These are phyloP conservation scores for Rhipidocladum racemiflorum DNA, from an alignment of 176 grass and related monocot species.

Conservation along the genomic window DNA sequence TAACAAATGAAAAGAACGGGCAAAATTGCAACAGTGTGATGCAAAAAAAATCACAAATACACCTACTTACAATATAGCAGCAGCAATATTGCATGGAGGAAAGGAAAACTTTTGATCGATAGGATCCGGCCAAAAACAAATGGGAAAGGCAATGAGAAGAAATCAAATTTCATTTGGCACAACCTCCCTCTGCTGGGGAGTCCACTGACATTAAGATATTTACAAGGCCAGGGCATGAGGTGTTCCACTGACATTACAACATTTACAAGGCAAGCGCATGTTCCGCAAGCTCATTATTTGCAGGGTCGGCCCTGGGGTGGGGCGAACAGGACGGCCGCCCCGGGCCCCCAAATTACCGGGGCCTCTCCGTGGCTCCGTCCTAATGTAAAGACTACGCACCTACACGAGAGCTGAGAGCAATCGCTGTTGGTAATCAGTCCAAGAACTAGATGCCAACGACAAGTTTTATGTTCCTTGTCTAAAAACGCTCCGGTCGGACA, in stretches of 20 bases:
- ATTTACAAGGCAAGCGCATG: background rate
- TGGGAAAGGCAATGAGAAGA: background rate
- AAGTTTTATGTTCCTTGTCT: no score
- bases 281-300: background rate
- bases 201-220: background rate
- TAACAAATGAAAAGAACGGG: background rate
- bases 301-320: no score
- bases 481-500: no score
- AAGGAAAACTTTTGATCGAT: background rate
- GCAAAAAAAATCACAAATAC: background rate
- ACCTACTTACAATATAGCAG: slow-evolving; percentile 1
- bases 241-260: background rate
- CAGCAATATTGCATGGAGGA: background rate
- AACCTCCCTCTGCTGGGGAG: background rate
- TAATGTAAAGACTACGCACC: no score
- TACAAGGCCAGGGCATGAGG: background rate
- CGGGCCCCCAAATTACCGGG: no score
- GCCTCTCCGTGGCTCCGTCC: no score
- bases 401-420: no score
- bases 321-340: no score
- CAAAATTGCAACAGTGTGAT: background rate
- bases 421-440: no score
- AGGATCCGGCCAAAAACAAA: background rate
- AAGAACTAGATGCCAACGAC: no score
- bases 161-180: background rate